Evolutionary conservation across 2,329 filamentous ascomycete genomes (phyloP), one percentile per base, ranked within the genome.

Genomic region (Parastagonospora avenae): DNA sequence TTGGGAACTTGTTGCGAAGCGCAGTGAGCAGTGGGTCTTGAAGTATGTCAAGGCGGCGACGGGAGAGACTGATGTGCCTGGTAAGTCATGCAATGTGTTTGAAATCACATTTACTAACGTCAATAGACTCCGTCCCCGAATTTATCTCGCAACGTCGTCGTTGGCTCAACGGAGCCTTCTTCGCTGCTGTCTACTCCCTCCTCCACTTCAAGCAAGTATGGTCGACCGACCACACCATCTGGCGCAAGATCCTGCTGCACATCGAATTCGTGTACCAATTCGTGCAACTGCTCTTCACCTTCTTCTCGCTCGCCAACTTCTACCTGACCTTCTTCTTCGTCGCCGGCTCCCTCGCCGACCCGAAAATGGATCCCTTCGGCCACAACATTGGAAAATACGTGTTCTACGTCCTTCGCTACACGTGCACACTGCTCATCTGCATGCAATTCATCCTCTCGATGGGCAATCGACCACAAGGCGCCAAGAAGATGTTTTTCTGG

Each of bases 261-360:
- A 85, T 97, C 63, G 94, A 99, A 73, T 97, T 97, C 70, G 74
- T 96, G 62, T 99, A 99, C 75, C 94, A 99, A 73, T 88, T 96
- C 71, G 82, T 97, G 62, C 90, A 92, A 68, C 85, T 99, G 11
- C 75, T 96, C 54, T 99, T 99, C 79, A 99, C 94, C 39, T 99
- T 91, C 79, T 97, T 99, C 79, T 96, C 93, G 9, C 85, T 99
- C 62, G 92, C 93, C 74, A 99, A 99, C 80, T 99, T 97, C 81
- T 99, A 97, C 74, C 86, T 99, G 45, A 96, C 92, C 50, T 99
- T 99, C 78, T 99, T 92, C 82, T 99, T 99, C 79, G 88, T 99
- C 60, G 92, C 92, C 16, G 94, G 94, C 37, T 95, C 92, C 35
- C 82, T 99, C 12, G 84, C 89, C 0, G 91, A 97, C 66, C 78